A percentile compares a stretch with the other conserved stretches of the same genome.
Evolutionary conservation across 2,329 filamentous ascomycete genomes (phyloP).

Genomic region (Beauveria medogensis): DNA sequence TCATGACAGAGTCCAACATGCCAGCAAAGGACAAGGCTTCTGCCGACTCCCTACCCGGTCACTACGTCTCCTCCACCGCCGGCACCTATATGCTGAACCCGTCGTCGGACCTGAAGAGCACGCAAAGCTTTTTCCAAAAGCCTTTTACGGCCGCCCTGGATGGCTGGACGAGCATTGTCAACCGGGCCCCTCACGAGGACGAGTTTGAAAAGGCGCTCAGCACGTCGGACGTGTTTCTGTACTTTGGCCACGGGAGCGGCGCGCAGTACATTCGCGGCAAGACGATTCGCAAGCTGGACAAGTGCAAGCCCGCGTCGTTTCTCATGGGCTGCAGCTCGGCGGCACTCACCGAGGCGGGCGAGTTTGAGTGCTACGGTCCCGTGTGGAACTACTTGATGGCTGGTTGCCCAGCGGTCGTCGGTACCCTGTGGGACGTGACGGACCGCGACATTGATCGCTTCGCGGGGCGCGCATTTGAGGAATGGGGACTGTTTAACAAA

Average conservation of each 20-base stretch:
- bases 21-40: background rate
- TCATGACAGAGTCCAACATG: constrained; percentile 49
- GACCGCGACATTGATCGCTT: constrained; percentile 96
- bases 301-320: constrained; percentile 68
- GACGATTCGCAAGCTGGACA: constrained; percentile 69
- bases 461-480: constrained; percentile 67
- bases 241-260: constrained; percentile 94
- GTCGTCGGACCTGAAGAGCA: constrained; percentile 71
- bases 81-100: constrained; percentile 87
- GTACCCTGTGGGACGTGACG: constrained; percentile 95
- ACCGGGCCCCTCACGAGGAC: constrained; percentile 62
- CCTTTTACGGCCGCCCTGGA: constrained; percentile 47
- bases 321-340: constrained; percentile 94
- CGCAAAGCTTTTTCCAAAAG: constrained; percentile 65
- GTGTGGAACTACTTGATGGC: constrained; percentile 89
- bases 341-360: constrained; percentile 65
- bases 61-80: constrained; percentile 45
- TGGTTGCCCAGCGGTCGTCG: constrained; percentile 77
- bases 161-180: constrained; percentile 63
- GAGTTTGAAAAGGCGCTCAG: constrained; percentile 66
- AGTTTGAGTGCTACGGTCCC: constrained; percentile 86
- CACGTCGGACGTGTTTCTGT: constrained; percentile 66
- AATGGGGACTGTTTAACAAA: constrained; percentile 67
- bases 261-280: constrained; percentile 87
- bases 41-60: constrained; percentile 26